Evolutionary conservation across 345 rosid genomes (phyloP).

Genomic region (Euphorbia tirucalli): DNA sequence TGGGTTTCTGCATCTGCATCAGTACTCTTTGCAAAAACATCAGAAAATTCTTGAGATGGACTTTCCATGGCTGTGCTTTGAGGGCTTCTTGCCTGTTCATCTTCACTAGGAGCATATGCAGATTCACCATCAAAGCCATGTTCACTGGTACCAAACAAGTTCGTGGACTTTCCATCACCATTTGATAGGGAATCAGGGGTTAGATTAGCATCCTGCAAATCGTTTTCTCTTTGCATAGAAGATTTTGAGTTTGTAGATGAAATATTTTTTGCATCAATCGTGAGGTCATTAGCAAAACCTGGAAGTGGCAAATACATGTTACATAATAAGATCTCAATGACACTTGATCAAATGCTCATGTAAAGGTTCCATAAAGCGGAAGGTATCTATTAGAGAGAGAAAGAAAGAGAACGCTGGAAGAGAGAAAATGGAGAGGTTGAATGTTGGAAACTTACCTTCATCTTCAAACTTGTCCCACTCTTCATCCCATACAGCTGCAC

Average conservation of each 20-base stretch:
- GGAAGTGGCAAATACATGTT: conserved; percentile 23
- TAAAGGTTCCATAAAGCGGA: conserved; percentile 8
- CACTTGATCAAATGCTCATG: conserved; percentile 7
- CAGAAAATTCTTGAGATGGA: conserved; percentile 64
- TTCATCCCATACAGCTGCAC: conserved; percentile 92
- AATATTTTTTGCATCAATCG: conserved; percentile 45
- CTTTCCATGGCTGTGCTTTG: conserved; percentile 56
- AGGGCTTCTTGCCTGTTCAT: conserved; percentile 83
- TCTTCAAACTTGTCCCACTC: conserved; percentile 99
- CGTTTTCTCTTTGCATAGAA: conserved; percentile 42
- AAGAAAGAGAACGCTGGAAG: neutral
- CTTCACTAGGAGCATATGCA: conserved; percentile 65
- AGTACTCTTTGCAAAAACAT: conserved; percentile 55
- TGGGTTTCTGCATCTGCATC: conserved; percentile 58
- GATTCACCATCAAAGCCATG: conserved; percentile 57
- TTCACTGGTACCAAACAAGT: conserved; percentile 43
- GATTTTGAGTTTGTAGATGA: conserved; percentile 40
- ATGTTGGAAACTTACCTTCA: conserved; percentile 51
- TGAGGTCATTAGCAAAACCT: conserved; percentile 87
- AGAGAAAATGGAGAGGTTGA: neutral
- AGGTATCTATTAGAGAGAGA: neutral
- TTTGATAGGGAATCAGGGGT: conserved; percentile 50
- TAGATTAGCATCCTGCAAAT: conserved; percentile 49
- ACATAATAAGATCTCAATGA: conserved; percentile 18
- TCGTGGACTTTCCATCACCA: conserved; percentile 45